Conservation (phyloP, 2,329 filamentous ascomycete genomes). For the Cordyceps cateniannulata region DNA sequence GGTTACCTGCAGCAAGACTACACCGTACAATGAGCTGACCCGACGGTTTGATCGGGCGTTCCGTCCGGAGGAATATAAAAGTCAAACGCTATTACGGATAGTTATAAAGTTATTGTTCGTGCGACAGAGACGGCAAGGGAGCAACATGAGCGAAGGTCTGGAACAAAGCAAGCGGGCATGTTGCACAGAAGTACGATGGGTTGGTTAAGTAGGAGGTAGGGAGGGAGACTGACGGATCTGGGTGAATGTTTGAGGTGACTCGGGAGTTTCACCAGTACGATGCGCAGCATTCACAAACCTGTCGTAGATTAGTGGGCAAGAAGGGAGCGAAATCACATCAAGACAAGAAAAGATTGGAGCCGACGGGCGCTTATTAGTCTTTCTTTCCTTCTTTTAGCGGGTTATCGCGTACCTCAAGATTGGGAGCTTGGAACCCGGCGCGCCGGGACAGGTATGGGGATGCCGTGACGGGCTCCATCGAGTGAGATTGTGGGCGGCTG, state of each 20-base stretch:
- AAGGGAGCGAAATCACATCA: background rate
- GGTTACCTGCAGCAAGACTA: background rate
- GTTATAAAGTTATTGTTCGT: background rate
- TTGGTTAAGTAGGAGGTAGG: background rate
- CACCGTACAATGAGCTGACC: background rate
- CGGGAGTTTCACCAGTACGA: background rate
- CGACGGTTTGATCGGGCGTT: background rate
- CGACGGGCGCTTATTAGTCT: too few species aligned
- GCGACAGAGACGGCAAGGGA: background rate
- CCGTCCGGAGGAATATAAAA: background rate
- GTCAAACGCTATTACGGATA: background rate
- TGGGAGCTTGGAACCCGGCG: background rate
- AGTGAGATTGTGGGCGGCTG: background rate
- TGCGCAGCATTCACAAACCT: background rate
- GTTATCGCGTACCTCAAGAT: background rate
- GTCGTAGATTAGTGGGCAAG: background rate
- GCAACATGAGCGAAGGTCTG: background rate
- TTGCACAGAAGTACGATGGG: too few species aligned
- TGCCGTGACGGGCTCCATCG: constrained; percentile 1
- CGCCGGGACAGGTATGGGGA: background rate
- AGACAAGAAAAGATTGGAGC: background rate
- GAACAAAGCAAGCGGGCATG: too few species aligned
- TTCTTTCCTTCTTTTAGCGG: background rate
- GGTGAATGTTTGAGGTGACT: background rate
- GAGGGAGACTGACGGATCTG: background rate